phyloP scores from a whole-genome alignment of 345 rosid species.

The Eucalyptus urophylla region DNA sequence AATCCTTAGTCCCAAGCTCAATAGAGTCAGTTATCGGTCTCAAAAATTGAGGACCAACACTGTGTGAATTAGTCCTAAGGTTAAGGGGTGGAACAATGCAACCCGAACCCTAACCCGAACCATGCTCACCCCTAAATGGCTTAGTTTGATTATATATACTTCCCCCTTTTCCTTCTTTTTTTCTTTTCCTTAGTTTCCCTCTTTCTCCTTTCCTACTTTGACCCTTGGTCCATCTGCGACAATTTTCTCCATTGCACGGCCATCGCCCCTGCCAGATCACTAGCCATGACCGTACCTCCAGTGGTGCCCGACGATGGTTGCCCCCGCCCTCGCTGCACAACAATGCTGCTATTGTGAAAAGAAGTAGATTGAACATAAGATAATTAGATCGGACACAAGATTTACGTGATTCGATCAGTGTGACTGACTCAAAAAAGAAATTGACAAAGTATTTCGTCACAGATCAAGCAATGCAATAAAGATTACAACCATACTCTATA shows the following conservation, averaged over 20 bases:
- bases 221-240: neutral
- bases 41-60: too few species aligned
- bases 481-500: neutral
- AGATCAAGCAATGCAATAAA: neutral
- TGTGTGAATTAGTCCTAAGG: rapidly evolving
- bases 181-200: neutral
- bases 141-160: neutral
- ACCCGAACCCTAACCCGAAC: too few species aligned
- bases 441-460: neutral
- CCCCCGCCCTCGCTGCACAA: too few species aligned
- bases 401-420: rapidly evolving
- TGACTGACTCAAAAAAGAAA: neutral
- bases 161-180: neutral
- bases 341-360: neutral
- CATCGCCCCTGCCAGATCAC: neutral
- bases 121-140: neutral
- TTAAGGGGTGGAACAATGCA: rapidly evolving
- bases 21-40: rapidly evolving
- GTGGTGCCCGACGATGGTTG: neutral
- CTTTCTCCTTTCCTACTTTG: neutral
- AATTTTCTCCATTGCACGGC: neutral
- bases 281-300: neutral
- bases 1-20: too few species aligned
- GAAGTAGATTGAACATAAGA: neutral
- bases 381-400: rapidly evolving